phyloP scores from a whole-genome alignment of 352 stramenopile genomes.

The Pythium aphanidermatum region DNA sequence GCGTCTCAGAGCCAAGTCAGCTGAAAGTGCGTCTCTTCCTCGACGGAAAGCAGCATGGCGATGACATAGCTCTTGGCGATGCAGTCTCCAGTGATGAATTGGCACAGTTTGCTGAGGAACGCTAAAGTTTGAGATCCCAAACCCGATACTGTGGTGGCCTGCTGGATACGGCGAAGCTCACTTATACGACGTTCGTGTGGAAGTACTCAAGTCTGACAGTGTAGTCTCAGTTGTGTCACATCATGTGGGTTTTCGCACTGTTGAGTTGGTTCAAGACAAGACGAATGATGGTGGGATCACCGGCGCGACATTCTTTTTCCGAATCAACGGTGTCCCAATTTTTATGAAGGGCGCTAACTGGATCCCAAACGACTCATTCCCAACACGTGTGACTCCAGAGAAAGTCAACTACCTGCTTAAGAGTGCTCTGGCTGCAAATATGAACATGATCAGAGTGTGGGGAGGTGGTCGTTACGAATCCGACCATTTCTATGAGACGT shows the following conservation, averaged over 20 bases:
- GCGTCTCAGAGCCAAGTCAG: neutral
- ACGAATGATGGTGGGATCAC: constrained; percentile 33
- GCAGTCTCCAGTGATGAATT: neutral
- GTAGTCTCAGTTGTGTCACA: constrained; percentile 20
- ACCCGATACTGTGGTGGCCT: constrained; percentile 72
- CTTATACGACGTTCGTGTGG: constrained; percentile 51
- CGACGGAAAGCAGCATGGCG: constrained; percentile 24
- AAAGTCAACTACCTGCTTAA: constrained; percentile 43
- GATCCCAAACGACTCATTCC: constrained; percentile 75
- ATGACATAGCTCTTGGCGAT: neutral
- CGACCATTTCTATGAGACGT: constrained; percentile 75
- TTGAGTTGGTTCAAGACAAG: constrained; percentile 56
- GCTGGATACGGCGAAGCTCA: constrained; percentile 49
- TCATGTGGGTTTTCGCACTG: constrained; percentile 43
- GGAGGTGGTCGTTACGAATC: constrained; percentile 83
- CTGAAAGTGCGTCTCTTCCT: constrained; percentile 46
- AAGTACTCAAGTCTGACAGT: constrained; percentile 9
- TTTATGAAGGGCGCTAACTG: constrained; percentile 80
- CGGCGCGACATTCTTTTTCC: constrained; percentile 71
- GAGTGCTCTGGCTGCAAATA: constrained; percentile 57
- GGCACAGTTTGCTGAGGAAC: neutral
- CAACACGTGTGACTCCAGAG: constrained; percentile 35
- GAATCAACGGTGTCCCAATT: constrained; percentile 54
- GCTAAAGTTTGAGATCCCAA: constrained; percentile 5
- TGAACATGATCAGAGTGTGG: constrained; percentile 89